These are phyloP conservation scores for Mycocentrospora acerina DNA, from an alignment of 2,329 filamentous ascomycete genomes.

Conservation along the genomic window DNA sequence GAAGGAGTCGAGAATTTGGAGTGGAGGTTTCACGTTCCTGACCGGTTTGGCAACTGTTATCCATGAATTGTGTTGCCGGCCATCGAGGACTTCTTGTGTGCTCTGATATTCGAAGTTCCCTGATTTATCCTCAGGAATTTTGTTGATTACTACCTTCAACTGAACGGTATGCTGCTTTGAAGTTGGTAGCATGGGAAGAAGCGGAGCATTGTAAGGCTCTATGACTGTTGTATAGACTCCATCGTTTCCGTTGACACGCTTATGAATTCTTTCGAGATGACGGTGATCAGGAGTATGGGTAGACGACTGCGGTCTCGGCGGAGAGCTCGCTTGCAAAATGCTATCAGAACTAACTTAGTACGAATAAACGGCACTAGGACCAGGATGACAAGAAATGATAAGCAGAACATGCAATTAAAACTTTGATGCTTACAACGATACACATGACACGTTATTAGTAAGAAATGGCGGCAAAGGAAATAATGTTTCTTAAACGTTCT, in stretches of 20 bases:
- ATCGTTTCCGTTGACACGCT: slow-evolving; percentile 17
- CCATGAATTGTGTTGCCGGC: too few species aligned
- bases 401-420: too few species aligned
- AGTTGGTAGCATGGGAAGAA: slow-evolving; percentile 7
- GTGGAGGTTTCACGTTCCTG: slow-evolving; percentile 2
- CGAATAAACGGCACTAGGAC: too few species aligned
- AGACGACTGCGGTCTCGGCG: neutral
- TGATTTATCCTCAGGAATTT: neutral
- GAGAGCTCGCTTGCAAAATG: slow-evolving; percentile 1
- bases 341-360: too few species aligned
- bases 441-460: too few species aligned
- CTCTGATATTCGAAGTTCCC: too few species aligned
- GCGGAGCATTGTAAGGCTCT: slow-evolving; percentile 16
- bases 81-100: too few species aligned
- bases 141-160: slow-evolving; percentile 10
- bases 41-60: slow-evolving; percentile 2
- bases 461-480: too few species aligned
- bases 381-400: too few species aligned
- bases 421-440: too few species aligned
- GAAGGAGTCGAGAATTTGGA: neutral
- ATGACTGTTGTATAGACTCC: slow-evolving; percentile 13
- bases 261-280: slow-evolving; percentile 21
- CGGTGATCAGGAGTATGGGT: slow-evolving; percentile 16
- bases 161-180: slow-evolving; percentile 6
- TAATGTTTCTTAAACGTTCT: too few species aligned